Evolutionary conservation across 352 stramenopile species (phyloP).

Genomic region (Thalassiosira sp.): DNA sequence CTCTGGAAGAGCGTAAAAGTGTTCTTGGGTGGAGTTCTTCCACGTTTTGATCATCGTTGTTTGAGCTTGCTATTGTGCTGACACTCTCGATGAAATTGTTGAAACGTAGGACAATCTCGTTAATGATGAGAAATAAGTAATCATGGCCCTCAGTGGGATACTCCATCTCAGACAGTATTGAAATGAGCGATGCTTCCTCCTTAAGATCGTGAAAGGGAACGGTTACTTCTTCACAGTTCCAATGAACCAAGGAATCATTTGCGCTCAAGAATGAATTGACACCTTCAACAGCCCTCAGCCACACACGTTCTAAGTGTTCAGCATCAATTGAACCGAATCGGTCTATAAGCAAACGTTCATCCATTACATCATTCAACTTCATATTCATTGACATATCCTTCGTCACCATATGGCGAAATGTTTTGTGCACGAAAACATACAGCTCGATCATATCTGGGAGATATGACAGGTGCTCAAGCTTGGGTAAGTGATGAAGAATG

Average conservation of each 20-base stretch:
- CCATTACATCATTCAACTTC: conserved; percentile 26
- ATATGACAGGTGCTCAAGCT: conserved; percentile 29
- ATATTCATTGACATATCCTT: conserved; percentile 28
- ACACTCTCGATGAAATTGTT: conserved; percentile 32
- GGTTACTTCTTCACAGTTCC: conserved; percentile 40
- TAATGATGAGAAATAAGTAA: conserved; percentile 46
- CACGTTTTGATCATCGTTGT: background rate
- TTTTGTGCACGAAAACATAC: conserved; percentile 44
- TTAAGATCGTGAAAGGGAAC: conserved; percentile 29
- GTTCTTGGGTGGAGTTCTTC: conserved; percentile 44
- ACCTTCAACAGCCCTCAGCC: conserved; percentile 21
- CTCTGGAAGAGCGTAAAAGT: conserved; percentile 8
- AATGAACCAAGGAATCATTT: conserved; percentile 21
- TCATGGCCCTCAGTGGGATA: conserved; percentile 32
- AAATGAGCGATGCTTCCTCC: conserved; percentile 19
- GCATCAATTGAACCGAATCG: conserved; percentile 23
- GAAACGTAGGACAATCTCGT: conserved; percentile 33
- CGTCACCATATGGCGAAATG: conserved; percentile 38
- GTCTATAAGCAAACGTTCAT: conserved; percentile 24
- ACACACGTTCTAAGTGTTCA: conserved; percentile 21
- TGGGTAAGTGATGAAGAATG: conserved; percentile 20
- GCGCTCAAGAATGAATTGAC: conserved; percentile 34
- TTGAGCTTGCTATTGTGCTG: background rate
- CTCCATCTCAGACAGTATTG: conserved; percentile 32
- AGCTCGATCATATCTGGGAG: conserved; percentile 43